phyloP scores from a whole-genome alignment of 2,329 filamentous ascomycete species.

The Diaporthe australafricana region DNA sequence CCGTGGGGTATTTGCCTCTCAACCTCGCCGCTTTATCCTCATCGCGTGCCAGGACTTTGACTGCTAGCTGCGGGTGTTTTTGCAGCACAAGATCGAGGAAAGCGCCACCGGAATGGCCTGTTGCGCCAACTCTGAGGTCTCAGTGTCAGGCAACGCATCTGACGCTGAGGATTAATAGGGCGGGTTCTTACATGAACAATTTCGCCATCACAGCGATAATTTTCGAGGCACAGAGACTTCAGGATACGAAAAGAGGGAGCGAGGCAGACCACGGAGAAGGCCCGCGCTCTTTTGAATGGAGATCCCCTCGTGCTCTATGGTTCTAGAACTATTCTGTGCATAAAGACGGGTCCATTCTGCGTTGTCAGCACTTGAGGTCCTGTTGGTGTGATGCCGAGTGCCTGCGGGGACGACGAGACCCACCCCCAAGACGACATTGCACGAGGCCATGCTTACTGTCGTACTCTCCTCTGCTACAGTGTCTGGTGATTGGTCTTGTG shows the following conservation, averaged over 20 bases:
- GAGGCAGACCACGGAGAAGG: not conserved
- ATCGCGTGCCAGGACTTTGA: constrained; percentile 33
- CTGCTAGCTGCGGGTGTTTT: constrained; percentile 2
- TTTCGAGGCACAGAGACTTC: not conserved
- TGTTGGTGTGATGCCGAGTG: constrained; percentile 3
- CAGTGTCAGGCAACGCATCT: not conserved
- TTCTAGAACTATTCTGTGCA: not conserved
- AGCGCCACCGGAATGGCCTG: constrained; percentile 21
- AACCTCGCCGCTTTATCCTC: constrained; percentile 29
- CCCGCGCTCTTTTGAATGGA: not conserved
- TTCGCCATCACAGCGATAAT: not conserved
- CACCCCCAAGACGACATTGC: constrained; percentile 1
- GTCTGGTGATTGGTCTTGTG: not conserved
- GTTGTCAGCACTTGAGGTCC: not conserved
- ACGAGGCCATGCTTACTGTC: not conserved
- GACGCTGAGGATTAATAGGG: not conserved
- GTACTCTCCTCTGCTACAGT: not conserved
- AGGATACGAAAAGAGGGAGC: not conserved
- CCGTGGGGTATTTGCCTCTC: constrained; percentile 32
- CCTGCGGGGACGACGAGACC: constrained; percentile 6
- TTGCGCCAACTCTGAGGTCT: constrained; percentile 14
- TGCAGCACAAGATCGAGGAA: constrained; percentile 2
- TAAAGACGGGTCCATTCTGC: not conserved
- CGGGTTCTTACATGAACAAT: not conserved
- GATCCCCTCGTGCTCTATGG: not conserved